These are phyloP conservation scores for Teunomyces cretensis DNA, from an alignment of 805 yeast genomes.

Conservation along the genomic window DNA sequence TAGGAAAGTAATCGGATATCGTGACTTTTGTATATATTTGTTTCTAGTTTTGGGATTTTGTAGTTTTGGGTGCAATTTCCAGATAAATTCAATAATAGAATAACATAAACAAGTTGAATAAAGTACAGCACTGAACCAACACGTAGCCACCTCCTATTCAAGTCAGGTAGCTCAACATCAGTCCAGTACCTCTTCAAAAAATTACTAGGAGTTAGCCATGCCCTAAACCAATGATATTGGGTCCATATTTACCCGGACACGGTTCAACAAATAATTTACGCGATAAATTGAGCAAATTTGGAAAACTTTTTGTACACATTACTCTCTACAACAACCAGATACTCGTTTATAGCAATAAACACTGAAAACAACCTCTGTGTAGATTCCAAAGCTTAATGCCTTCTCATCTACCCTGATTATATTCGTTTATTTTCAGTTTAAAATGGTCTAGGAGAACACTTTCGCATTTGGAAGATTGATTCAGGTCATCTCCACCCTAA, in stretches of 20 bases:
- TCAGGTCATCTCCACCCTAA: constrained; percentile 49
- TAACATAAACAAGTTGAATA: not conserved
- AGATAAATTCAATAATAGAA: too few species aligned
- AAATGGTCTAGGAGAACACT: constrained; percentile 47
- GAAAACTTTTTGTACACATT: not conserved
- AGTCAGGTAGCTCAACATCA: too few species aligned
- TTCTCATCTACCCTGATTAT: constrained; percentile 48
- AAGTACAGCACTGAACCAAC: too few species aligned
- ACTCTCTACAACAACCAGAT: not conserved
- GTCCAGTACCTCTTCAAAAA: too few species aligned
- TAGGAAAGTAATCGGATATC: too few species aligned
- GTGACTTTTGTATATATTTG: too few species aligned
- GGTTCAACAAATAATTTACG: not conserved
- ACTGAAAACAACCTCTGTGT: not conserved
- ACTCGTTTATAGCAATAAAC: not conserved
- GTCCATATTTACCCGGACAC: not conserved
- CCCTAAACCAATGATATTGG: too few species aligned
- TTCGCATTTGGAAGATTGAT: constrained; percentile 43
- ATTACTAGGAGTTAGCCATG: too few species aligned
- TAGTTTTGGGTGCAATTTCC: not conserved
- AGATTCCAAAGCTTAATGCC: constrained; percentile 45
- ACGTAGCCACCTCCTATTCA: too few species aligned
- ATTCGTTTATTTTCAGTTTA: constrained; percentile 50
- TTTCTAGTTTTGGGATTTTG: too few species aligned
- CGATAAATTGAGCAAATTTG: constrained; percentile 4